A percentile compares a stretch with the other conserved stretches of the same genome.
Evolutionary conservation across 768 basidiomycete species (phyloP).

Genomic region (Exsudoporus frostii): DNA sequence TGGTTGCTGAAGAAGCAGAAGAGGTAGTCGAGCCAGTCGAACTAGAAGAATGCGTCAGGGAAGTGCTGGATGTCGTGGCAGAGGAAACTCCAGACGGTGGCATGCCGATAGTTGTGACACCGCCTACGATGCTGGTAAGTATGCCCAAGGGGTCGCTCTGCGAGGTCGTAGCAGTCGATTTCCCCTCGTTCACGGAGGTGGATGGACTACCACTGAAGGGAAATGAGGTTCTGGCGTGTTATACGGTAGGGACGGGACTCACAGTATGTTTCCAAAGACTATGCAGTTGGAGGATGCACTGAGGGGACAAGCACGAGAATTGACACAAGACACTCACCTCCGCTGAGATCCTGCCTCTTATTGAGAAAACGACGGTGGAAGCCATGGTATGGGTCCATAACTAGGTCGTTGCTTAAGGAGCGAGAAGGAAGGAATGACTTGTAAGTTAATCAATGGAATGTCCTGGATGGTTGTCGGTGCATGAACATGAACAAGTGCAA

Average conservation of each 20-base stretch:
- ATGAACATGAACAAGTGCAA: slow-evolving; percentile 11
- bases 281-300: not conserved
- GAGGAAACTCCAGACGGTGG: slow-evolving; percentile 21
- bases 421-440: slow-evolving; percentile 24
- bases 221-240: not conserved
- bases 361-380: slow-evolving; percentile 17
- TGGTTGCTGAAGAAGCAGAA: slow-evolving; percentile 1
- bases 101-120: slow-evolving; percentile 4
- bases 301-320: not conserved
- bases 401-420: slow-evolving; percentile 11
- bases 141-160: not conserved
- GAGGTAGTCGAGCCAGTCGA: slow-evolving; percentile 25
- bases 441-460: slow-evolving; percentile 1
- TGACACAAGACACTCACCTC: slow-evolving; percentile 22
- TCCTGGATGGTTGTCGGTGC: not conserved
- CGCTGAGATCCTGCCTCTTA: slow-evolving; percentile 28
- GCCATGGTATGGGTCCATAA: slow-evolving; percentile 20
- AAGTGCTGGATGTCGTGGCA: slow-evolving; percentile 10
- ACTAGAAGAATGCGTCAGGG: slow-evolving; percentile 25
- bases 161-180: not conserved
- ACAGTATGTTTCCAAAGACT: slow-evolving; percentile 24
- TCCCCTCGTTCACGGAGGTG: not conserved
- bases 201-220: slow-evolving; percentile 8
- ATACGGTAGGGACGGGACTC: slow-evolving; percentile 11
- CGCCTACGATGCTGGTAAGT: slow-evolving; percentile 16